Evolutionary conservation across 1,284 basidiomycete species (phyloP).

Genomic region (Tylopilus orsonianus): DNA sequence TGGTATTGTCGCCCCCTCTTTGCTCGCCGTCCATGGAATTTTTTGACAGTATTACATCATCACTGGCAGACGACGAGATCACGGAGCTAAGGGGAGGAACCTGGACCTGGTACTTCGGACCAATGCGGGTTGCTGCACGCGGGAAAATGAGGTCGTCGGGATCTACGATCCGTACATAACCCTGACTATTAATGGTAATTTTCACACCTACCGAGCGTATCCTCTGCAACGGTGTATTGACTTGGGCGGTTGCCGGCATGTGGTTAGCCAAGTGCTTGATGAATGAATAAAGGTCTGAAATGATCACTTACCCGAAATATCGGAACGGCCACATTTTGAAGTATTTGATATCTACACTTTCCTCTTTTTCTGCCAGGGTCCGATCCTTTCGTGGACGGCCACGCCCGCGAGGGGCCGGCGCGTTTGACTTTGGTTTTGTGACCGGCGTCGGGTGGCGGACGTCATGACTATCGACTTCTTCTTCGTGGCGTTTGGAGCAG

Average conservation of each 20-base stretch:
- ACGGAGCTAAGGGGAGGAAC: slow-evolving; percentile 46
- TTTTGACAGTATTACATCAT: slow-evolving; percentile 14
- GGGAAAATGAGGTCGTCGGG: slow-evolving; percentile 95
- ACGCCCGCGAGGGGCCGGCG: slow-evolving; percentile 62
- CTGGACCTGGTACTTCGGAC: slow-evolving; percentile 81
- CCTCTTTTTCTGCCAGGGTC: slow-evolving; percentile 67
- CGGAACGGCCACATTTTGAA: slow-evolving; percentile 96
- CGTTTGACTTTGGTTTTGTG: slow-evolving; percentile 64
- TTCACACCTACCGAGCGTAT: slow-evolving; percentile 71
- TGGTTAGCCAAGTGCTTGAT: slow-evolving; percentile 8
- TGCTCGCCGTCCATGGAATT: slow-evolving; percentile 42
- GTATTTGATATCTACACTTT: slow-evolving; percentile 74
- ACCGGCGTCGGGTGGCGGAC: slow-evolving; percentile 53
- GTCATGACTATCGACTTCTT: slow-evolving; percentile 79
- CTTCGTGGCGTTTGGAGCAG: slow-evolving; percentile 85
- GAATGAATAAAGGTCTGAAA: slow-evolving; percentile 2
- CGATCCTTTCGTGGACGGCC: slow-evolving; percentile 75
- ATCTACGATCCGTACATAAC: slow-evolving; percentile 50
- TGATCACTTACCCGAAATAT: slow-evolving; percentile 82
- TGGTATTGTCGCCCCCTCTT: slow-evolving; percentile 72
- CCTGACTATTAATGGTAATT: slow-evolving; percentile 20
- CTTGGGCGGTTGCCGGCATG: slow-evolving; percentile 41
- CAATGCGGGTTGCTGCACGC: slow-evolving; percentile 83
- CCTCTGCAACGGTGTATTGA: slow-evolving; percentile 86
- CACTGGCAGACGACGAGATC: slow-evolving; percentile 37